These are phyloP conservation scores for Pseudonectria buxi DNA, from an alignment of 2,329 filamentous ascomycete species.

Conservation along the genomic window DNA sequence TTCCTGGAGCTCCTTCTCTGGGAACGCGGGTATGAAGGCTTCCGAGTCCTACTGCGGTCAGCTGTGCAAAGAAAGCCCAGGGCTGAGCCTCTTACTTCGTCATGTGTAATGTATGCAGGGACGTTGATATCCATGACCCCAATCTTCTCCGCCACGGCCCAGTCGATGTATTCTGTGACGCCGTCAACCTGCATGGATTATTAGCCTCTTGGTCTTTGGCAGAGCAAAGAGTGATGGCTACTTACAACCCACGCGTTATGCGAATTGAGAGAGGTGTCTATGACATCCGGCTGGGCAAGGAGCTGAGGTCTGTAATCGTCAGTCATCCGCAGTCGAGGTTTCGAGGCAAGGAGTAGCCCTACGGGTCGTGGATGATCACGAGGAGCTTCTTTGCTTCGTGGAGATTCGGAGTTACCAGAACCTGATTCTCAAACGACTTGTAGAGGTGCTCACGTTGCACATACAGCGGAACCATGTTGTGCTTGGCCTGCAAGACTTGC, in stretches of 20 bases:
- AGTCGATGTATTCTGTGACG: conserved; percentile 73
- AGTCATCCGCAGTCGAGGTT: conserved; percentile 1
- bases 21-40: conserved; percentile 36
- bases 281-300: conserved; percentile 57
- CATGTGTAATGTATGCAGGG: conserved; percentile 64
- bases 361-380: conserved; percentile 88
- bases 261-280: conserved; percentile 67
- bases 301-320: conserved; percentile 53
- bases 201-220: conserved; percentile 1
- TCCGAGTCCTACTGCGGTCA: conserved; percentile 36
- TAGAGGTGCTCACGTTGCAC: conserved; percentile 68
- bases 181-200: conserved; percentile 62
- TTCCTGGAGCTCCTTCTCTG: conserved; percentile 44
- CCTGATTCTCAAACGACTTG: conserved; percentile 77
- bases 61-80: too few species aligned
- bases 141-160: conserved; percentile 70
- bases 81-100: conserved; percentile 39
- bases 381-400: conserved; percentile 61
- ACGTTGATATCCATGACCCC: conserved; percentile 89
- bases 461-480: conserved; percentile 72
- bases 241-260: conserved; percentile 87
- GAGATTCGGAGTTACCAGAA: conserved; percentile 71
- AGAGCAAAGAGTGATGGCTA: conserved; percentile 7
- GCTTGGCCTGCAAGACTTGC: conserved; percentile 60
- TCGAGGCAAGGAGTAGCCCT: conserved; percentile 30